These are phyloP conservation scores for Ilyonectria mors-panacis DNA, from an alignment of 2,329 filamentous ascomycete genomes.

Conservation along the genomic window DNA sequence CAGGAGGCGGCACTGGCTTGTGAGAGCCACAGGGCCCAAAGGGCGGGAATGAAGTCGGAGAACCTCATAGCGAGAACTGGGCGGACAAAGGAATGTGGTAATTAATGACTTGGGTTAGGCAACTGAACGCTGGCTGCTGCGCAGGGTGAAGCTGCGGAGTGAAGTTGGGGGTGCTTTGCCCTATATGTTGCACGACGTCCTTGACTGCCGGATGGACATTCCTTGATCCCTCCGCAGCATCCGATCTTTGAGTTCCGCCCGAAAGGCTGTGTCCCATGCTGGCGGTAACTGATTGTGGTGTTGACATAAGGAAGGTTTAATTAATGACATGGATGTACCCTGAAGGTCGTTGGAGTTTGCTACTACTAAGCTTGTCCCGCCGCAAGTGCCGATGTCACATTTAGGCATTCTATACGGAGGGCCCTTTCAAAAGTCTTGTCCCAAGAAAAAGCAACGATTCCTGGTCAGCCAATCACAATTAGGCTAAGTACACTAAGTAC, in stretches of 20 bases:
- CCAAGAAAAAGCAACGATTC: too few relatives aligned
- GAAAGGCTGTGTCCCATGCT: background rate
- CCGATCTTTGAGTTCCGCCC: background rate
- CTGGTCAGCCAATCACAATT: too few relatives aligned
- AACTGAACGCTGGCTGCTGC: background rate
- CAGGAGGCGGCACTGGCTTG: background rate
- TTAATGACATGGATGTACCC: background rate
- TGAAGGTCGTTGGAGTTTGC: background rate
- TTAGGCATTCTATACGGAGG: too few relatives aligned
- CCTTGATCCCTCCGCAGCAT: background rate
- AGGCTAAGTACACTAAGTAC: too few relatives aligned
- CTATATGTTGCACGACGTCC: background rate
- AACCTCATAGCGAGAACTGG: background rate
- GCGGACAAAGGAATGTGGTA: background rate
- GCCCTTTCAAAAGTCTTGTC: too few relatives aligned
- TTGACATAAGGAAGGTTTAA: background rate
- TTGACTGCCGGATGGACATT: background rate
- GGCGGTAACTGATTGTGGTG: background rate
- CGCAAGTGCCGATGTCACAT: too few relatives aligned
- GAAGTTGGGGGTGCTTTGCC: background rate
- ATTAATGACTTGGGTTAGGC: background rate
- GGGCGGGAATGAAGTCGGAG: background rate
- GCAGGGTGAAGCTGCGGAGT: background rate
- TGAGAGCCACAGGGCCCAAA: background rate
- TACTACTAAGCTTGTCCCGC: background rate